These are phyloP conservation scores for Vigna nakashimae DNA, from an alignment of 306 rosid genomes.

Conservation along the genomic window DNA sequence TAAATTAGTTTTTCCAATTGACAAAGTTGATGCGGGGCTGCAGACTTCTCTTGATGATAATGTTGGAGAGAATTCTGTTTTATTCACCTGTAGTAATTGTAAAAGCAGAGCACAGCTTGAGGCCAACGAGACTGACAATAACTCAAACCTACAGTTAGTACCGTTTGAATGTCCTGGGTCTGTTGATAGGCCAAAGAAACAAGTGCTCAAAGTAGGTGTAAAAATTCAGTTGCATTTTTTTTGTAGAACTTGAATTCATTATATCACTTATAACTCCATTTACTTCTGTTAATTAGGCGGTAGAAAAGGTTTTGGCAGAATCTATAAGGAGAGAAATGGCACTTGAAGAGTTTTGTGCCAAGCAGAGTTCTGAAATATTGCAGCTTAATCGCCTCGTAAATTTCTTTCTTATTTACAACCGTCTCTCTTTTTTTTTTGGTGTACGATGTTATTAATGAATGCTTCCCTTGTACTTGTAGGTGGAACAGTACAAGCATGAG, in stretches of 20 bases:
- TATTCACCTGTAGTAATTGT: constrained; percentile 71
- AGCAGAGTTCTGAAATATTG: constrained; percentile 75
- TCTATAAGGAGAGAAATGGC: constrained; percentile 99
- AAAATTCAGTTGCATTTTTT: constrained; percentile 42
- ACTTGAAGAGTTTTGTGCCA: constrained; percentile 87
- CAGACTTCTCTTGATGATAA: constrained; percentile 64
- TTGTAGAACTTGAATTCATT: constrained; percentile 24
- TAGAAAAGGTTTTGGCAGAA: constrained; percentile 93
- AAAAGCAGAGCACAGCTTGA: constrained; percentile 67
- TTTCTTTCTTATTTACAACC: constrained; percentile 39
- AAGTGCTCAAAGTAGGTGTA: constrained; percentile 79
- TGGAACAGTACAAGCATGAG: constrained; percentile 92
- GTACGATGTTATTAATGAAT: constrained; percentile 42
- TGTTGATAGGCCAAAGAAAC: constrained; percentile 74
- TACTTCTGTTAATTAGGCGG: constrained; percentile 59
- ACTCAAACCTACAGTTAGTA: constrained; percentile 74
- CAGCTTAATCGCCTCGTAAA: constrained; percentile 94
- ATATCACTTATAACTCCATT: constrained; percentile 33
- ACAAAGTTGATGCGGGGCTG: constrained; percentile 76
- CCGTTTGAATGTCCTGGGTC: constrained; percentile 69
- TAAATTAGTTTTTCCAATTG: constrained; percentile 54
- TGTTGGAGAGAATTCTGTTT: constrained; percentile 59
- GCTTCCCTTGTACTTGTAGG: constrained; percentile 60
- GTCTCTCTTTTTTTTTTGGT: constrained; percentile 39
- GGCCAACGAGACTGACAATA: constrained; percentile 55